A percentile compares a stretch with the other conserved stretches of the same genome.
These are phyloP conservation scores for Waltiozyma solani DNA, from an alignment of 1,139 yeast genomes.

Conservation along the genomic window DNA sequence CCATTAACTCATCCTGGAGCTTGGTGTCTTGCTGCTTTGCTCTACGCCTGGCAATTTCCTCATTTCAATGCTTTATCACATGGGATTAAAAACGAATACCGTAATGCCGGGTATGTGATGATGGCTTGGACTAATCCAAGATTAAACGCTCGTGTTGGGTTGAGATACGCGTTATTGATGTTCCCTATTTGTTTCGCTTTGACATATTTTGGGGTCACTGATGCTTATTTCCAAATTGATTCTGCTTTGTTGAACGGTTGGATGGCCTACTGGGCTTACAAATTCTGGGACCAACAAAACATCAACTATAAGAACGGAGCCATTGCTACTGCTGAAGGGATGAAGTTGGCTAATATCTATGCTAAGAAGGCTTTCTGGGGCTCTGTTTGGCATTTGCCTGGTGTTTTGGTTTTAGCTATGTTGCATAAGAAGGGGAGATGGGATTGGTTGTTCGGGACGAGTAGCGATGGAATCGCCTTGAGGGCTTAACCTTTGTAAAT, in stretches of 20 bases:
- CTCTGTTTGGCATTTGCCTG: conserved; percentile 91
- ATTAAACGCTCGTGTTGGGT: conserved; percentile 86
- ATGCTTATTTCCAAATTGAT: conserved; percentile 70
- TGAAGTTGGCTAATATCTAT: conserved; percentile 46
- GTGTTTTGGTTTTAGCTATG: conserved; percentile 83
- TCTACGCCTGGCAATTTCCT: conserved; percentile 98
- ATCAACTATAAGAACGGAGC: conserved; percentile 35
- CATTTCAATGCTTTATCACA: conserved; percentile 92
- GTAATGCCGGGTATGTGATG: conserved; percentile 93
- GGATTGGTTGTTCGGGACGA: conserved; percentile 51
- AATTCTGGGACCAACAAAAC: conserved; percentile 76
- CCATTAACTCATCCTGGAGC: conserved; percentile 82
- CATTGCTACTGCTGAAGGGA: conserved; percentile 41
- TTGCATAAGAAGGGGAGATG: conserved; percentile 92
- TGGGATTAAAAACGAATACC: conserved; percentile 78
- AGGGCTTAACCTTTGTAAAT: not conserved
- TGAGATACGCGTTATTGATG: conserved; percentile 82
- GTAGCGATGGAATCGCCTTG: not conserved
- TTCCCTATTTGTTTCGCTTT: conserved; percentile 87
- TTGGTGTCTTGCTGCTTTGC: conserved; percentile 84
- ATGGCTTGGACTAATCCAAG: conserved; percentile 89
- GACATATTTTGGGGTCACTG: conserved; percentile 72
- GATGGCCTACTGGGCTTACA: conserved; percentile 71
- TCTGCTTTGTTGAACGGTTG: conserved; percentile 77
- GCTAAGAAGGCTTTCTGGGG: conserved; percentile 91